Conservation (phyloP, 148 eudicot genomes). For the Salicornia ramosissima region DNA sequence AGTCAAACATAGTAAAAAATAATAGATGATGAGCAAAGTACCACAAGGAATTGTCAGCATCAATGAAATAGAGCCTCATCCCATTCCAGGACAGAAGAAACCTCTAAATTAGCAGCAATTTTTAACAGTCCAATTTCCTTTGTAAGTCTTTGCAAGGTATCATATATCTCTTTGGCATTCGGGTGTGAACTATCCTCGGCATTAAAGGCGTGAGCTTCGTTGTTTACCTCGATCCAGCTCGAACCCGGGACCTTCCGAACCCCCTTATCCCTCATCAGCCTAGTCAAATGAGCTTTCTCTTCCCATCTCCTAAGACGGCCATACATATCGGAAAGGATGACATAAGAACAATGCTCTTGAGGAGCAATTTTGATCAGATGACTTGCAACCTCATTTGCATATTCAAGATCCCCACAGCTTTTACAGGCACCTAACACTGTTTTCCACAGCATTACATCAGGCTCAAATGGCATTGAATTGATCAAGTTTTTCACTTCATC, state of each 20-base stretch:
- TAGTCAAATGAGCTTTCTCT: slow-evolving; percentile 48
- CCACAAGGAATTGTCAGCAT: slow-evolving; percentile 4
- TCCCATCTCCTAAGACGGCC: slow-evolving; percentile 56
- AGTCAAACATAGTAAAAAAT: no score
- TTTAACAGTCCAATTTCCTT: slow-evolving; percentile 33
- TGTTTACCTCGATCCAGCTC: slow-evolving; percentile 66
- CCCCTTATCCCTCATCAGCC: slow-evolving; percentile 60
- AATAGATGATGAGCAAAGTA: background rate
- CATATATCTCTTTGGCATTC: slow-evolving; percentile 32
- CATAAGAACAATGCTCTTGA: slow-evolving; percentile 60
- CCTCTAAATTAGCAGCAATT: slow-evolving; percentile 15
- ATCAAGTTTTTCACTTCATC: slow-evolving; percentile 47
- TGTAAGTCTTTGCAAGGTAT: slow-evolving; percentile 30
- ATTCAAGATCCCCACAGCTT: slow-evolving; percentile 51
- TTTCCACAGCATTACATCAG: slow-evolving; percentile 69
- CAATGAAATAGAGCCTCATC: background rate
- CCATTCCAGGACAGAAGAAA: slow-evolving; percentile 13
- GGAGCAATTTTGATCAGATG: slow-evolving; percentile 52
- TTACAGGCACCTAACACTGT: slow-evolving; percentile 62
- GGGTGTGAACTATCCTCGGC: slow-evolving; percentile 53
- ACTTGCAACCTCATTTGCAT: slow-evolving; percentile 48
- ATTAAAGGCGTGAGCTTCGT: slow-evolving; percentile 52
- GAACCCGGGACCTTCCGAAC: slow-evolving; percentile 70
- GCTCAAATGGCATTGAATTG: slow-evolving; percentile 62
- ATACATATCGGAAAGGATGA: slow-evolving; percentile 57